Evolutionary conservation across 345 rosid species (phyloP), one percentile per base, ranked within the genome.

Genomic region (Noccaea caerulescens): DNA sequence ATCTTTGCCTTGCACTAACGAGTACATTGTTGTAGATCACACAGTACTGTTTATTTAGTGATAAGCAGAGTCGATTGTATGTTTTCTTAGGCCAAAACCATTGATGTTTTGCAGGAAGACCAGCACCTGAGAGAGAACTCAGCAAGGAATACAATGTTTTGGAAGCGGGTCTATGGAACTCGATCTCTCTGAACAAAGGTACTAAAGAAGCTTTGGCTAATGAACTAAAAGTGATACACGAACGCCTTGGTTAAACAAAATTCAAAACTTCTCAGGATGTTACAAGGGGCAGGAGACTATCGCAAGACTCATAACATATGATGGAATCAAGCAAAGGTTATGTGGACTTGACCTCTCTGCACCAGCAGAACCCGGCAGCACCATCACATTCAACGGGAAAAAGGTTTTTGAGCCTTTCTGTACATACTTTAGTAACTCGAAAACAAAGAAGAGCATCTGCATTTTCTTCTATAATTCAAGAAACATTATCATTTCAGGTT

Each of bases 231-330:
- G 18, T 38, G 39, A 25, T 59, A 41, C 49, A 49, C 50, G 41
- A 54, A 23, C 7, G 4, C 32, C 34, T 62, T 68, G 63, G 66
- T 41, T 51, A 41, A 36, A 64, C 50, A 38, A 62, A 57, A 18
- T 27, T 58, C 8, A 41, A 38, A n/a, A 59, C 8, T 54, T 72
- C 10, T 38, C 75, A 92, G 95, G 96, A 50, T 92, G 98, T 80
- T 92, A 90, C 6, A 90, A 92, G 79, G 98, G 98, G 66, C 98
- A 92, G 79, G 98, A 90, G 85, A 90, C 93, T 0, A 83, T 92
- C 49, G 72, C 98, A 67, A 84, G 96, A 68, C 90, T 92, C 63
- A 82, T 90, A 63, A 92, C 96, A 16, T 92, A 90, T 41, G 87
- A 88, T 72, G 98, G 96, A 76, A 81, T 90, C 73, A 92, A 88